Evolutionary conservation across 306 rosid species (phyloP).

Genomic region (Trichosanthes cucumerina): DNA sequence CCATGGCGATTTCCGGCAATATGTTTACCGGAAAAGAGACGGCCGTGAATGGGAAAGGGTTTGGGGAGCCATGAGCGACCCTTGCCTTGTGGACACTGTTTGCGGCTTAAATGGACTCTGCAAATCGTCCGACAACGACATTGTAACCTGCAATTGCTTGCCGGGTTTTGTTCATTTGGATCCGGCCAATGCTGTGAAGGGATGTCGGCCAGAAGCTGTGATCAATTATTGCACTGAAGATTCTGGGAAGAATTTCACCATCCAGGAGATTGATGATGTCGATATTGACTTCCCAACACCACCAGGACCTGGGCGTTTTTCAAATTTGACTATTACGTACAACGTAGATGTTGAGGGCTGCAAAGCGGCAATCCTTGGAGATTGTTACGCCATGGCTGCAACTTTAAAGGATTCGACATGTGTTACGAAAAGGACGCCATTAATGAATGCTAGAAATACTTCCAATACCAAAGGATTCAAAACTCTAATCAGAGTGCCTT

Average conservation of each 20-base stretch:
- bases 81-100: not conserved
- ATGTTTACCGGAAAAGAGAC: not conserved
- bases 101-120: conserved; percentile 6
- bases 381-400: conserved; percentile 1
- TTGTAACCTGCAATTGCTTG: conserved; percentile 5
- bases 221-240: not conserved
- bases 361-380: not conserved
- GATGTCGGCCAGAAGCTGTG: not conserved
- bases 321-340: not conserved
- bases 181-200: not conserved
- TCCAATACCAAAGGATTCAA: not conserved
- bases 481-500: not conserved
- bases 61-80: not conserved
- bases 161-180: conserved; percentile 10
- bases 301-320: not conserved
- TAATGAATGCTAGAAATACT: not conserved
- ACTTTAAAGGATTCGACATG: not conserved
- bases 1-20: not conserved
- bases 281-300: not conserved
- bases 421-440: conserved; percentile 1
- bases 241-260: not conserved
- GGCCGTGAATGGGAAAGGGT: not conserved
- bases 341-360: not conserved
- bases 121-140: not conserved
- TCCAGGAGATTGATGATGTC: not conserved